A percentile compares a stretch with the other conserved stretches of the same genome.
Evolutionary conservation across 345 rosid species (phyloP).

Genomic region (Arabis alpina): DNA sequence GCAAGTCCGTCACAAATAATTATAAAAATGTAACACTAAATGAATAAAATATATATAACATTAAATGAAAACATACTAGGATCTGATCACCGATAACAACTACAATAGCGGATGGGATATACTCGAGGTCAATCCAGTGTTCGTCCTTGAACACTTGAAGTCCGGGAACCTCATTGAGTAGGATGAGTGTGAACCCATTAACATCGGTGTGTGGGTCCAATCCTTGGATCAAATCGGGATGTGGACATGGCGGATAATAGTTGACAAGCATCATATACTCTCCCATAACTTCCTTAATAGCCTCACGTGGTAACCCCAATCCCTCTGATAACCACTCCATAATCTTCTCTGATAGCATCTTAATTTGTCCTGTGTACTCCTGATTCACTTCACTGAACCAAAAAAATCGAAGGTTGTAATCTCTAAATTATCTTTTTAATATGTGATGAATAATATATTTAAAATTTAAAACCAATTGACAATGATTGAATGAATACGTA

Average conservation of each 20-base stretch:
- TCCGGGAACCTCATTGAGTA: constrained; percentile 70
- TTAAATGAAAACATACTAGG: no score
- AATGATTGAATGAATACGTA: no score
- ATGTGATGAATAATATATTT: no score
- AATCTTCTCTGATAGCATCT: constrained; percentile 55
- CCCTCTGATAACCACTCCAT: constrained; percentile 58
- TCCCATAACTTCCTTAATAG: constrained; percentile 52
- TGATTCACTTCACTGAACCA: constrained; percentile 51
- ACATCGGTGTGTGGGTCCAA: constrained; percentile 68
- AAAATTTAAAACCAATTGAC: no score
- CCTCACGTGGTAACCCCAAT: constrained; percentile 54
- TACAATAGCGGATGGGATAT: constrained; percentile 56
- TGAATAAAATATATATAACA: no score
- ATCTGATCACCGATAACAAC: constrained; percentile 44
- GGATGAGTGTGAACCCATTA: constrained; percentile 57
- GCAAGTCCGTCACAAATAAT: not conserved
- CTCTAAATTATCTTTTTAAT: no score
- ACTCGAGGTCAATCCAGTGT: constrained; percentile 56
- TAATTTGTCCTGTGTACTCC: constrained; percentile 57
- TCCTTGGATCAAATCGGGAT: constrained; percentile 60
- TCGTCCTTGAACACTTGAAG: constrained; percentile 66
- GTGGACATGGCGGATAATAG: constrained; percentile 74
- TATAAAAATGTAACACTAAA: no score
- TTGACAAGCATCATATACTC: constrained; percentile 70
- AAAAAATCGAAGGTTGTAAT: no score